phyloP scores from a whole-genome alignment of 192 early-diverging fungal species.

The Gaertneriomyces sp. region DNA sequence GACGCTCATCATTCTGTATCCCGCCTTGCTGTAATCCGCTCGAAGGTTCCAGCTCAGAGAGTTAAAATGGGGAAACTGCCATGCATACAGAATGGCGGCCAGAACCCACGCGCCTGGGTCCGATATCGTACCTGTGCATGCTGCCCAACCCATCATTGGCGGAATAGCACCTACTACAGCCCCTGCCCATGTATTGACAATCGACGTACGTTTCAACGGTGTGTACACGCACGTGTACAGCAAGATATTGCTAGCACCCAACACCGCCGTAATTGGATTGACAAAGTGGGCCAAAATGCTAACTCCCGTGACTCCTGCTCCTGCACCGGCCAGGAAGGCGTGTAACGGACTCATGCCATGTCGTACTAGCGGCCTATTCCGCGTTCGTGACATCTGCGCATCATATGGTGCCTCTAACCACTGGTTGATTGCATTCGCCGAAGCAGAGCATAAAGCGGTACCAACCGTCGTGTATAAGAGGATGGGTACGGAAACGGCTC shows the following conservation, averaged over 20 bases:
- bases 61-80: slow-evolving; percentile 99
- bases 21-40: slow-evolving; percentile 93
- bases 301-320: slow-evolving; percentile 66
- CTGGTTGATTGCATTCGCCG: slow-evolving; percentile 95
- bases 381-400: slow-evolving; percentile 93
- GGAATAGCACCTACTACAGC: slow-evolving; percentile 95
- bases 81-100: slow-evolving; percentile 80
- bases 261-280: slow-evolving; percentile 77
- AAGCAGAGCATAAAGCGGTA: slow-evolving; percentile 79
- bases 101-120: slow-evolving; percentile 79
- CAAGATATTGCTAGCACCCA: slow-evolving; percentile 83
- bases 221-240: slow-evolving; percentile 91
- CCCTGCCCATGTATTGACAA: slow-evolving; percentile 96
- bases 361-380: slow-evolving; percentile 80
- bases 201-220: slow-evolving; percentile 85
- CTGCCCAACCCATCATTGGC: slow-evolving; percentile 97
- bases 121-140: slow-evolving; percentile 64
- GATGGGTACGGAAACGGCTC: slow-evolving; percentile 49
- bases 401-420: slow-evolving; percentile 95
- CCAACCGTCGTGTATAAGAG: slow-evolving; percentile 81
- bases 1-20: slow-evolving; percentile 92
- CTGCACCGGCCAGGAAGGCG: slow-evolving; percentile 69
- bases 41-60: slow-evolving; percentile 85
- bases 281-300: slow-evolving; percentile 67
- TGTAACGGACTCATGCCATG: slow-evolving; percentile 67